Base-by-base conservation (phyloP, 2,329 filamentous ascomycete species). In the Cercospora beticola region DNA sequence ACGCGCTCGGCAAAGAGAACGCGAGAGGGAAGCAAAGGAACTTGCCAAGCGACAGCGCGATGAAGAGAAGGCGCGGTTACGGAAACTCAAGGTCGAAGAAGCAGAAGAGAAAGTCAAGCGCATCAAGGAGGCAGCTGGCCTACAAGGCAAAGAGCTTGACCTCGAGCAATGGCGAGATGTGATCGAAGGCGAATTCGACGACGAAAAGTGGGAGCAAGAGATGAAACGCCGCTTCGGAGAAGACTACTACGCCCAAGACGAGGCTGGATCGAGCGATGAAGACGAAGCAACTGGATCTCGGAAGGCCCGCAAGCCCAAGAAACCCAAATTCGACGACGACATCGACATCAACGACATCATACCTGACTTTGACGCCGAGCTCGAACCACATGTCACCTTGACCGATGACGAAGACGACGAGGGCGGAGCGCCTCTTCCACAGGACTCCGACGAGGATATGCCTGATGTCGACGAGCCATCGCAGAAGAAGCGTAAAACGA, bases 261-360 rank as follows among this genome's bases (percentile, higher is more conserved):
- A 92, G 12, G 76, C 64, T 10, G 77, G 75, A 2, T 84, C 80
- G 33, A 68, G 64, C 7, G 86, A 82, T 49, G 81, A 81, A 18
- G 78, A 76, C 73, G 80, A 71, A 23, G 70, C 69, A 59, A 67
- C 77, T 61, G 74, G 69, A 23, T 14, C 30, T 26, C 77, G 77
- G 65, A 80, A 77, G 64, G 89, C 87, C 78, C 88, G 88, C 73
- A 89, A 86, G 76, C 85, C 85, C 71, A 93, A 92, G 85, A 97
- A 97, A 82, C 93, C 92, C 9, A 92, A 89, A 71, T 99, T 94
- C 91, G 92, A 97, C 75, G 93, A 98, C 76, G 95, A 99, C 78
- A 97, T 99, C 75, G 94, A 98, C 78, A 98, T 99, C 82, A 93
- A 91, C 70, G 94, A 97, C 79, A 86, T 97, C 62, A 83, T 97